Base-by-base conservation (phyloP, 257 asterid species). In the Striga asiatica region DNA sequence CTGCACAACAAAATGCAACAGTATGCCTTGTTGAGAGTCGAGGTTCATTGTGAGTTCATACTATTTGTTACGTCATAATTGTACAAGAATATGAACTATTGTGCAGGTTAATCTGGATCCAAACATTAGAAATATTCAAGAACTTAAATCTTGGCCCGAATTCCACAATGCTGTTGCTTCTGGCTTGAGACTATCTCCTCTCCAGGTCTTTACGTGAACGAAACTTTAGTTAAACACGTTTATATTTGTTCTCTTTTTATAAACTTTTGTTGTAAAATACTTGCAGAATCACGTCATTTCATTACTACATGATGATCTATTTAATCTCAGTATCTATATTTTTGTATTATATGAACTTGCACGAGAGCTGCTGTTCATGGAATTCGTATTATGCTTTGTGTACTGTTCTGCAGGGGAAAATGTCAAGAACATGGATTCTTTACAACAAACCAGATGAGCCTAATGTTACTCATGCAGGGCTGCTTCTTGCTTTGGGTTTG, bases 81-180 rank as follows among this genome's bases (percentile, higher is more conserved):
- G 32, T 52, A 37, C 62, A 54, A 50, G 55, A 51, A 17, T 55
- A 18, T 65, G 45, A 14, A 16, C 31, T 29, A 34, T 72, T 50
- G 14, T 65, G 71, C 84, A 91, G 98, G 93, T 91, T 65, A 91
- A 84, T 63, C 67, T 91, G 60, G 98, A 91, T 50, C 89, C 97
- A 28, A 87, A 82, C 50, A 65, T 79, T 61, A 81, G 95, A 80
- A 91, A 87, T 69, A 70, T 88, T 55, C 97, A 80, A 66, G 98
- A 91, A 50, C 82, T 91, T 17, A 84, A 79, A 64, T 78, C 82
- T 68, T 91, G 98, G 97, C 95, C 98, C 13, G 98, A 91, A 78
- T 91, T 91, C 76, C 97, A 91, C 79, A 91, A 91, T 74, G 97
- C 97, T 39, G 97, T 91, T 67, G 97, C 98, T 64, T 87, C 98